A percentile compares a stretch with the other conserved stretches of the same genome.
Conservation (phyloP, 2,329 filamentous ascomycete genomes). For the Lasiodiplodia theobromae region DNA sequence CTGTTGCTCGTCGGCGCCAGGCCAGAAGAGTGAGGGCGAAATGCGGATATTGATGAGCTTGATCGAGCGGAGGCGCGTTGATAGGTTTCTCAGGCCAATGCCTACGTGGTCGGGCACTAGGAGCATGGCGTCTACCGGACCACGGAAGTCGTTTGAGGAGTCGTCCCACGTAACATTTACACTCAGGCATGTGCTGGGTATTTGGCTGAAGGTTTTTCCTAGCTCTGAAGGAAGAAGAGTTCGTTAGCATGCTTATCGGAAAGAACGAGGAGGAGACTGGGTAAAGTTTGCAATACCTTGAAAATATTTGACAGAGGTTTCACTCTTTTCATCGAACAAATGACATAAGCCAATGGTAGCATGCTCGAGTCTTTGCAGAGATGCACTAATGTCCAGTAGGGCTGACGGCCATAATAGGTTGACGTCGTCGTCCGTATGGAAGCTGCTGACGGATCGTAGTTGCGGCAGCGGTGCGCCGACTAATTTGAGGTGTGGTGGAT, state of each 20-base stretch:
- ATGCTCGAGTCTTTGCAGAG: not conserved
- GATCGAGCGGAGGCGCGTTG: not conserved
- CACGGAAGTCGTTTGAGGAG: not conserved
- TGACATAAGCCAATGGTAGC: not conserved
- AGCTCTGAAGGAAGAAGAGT: too few relatives aligned
- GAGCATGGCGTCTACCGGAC: not conserved
- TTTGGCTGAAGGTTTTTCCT: too few relatives aligned
- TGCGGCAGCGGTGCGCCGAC: not conserved
- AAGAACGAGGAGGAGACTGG: too few relatives aligned
- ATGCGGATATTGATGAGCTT: not conserved
- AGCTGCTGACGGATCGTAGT: not conserved
- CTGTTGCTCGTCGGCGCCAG: not conserved
- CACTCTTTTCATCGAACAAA: not conserved
- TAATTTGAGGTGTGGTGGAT: not conserved
- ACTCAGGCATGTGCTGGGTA: not conserved
- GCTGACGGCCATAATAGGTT: too few relatives aligned
- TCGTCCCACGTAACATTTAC: not conserved
- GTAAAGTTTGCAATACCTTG: not conserved
- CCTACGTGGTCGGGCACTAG: not conserved
- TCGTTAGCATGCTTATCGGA: too few relatives aligned
- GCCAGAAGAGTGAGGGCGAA: not conserved
- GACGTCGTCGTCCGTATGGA: not conserved
- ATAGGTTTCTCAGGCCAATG: not conserved
- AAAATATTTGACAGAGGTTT: not conserved
- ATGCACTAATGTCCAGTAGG: not conserved